Evolutionary conservation across 2,329 filamentous ascomycete genomes (phyloP).

Genomic region (Microcyclospora pomicola): DNA sequence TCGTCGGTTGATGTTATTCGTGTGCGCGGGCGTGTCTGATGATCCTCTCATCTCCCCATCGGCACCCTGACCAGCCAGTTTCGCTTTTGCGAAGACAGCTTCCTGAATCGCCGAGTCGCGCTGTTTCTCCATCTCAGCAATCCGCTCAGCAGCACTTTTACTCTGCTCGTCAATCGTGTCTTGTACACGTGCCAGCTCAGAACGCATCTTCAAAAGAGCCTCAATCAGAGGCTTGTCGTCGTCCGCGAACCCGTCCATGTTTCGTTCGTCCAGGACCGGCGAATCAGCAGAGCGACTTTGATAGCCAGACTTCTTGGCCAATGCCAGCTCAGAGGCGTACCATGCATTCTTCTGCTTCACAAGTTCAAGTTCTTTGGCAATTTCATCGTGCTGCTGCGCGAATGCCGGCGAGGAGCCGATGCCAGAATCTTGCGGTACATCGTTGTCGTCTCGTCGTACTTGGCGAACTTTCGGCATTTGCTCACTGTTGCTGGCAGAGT

Average conservation of each 20-base stretch:
- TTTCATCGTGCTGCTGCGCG: slow-evolving; percentile 54
- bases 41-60: slow-evolving; percentile 40
- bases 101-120: slow-evolving; percentile 88
- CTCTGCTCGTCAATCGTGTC: slow-evolving; percentile 80
- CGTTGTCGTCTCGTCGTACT: slow-evolving; percentile 23
- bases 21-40: slow-evolving; percentile 46
- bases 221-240: slow-evolving; percentile 88
- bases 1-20: slow-evolving; percentile 64
- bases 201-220: slow-evolving; percentile 79
- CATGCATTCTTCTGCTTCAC: slow-evolving; percentile 81
- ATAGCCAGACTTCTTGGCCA: slow-evolving; percentile 85
- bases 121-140: slow-evolving; percentile 89
- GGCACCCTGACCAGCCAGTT: slow-evolving; percentile 62
- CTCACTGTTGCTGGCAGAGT: slow-evolving; percentile 13
- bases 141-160: slow-evolving; percentile 68
- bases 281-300: slow-evolving; percentile 37
- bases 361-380: slow-evolving; percentile 76
- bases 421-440: slow-evolving; percentile 44
- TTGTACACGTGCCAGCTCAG: slow-evolving; percentile 81
- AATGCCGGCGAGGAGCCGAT: slow-evolving; percentile 45
- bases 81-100: slow-evolving; percentile 88
- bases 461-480: slow-evolving; percentile 13
- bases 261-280: slow-evolving; percentile 61
- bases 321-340: slow-evolving; percentile 88
- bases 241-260: slow-evolving; percentile 69